Base-by-base conservation (phyloP, 1,284 basidiomycete genomes). In the Athelia psychrophila region DNA sequence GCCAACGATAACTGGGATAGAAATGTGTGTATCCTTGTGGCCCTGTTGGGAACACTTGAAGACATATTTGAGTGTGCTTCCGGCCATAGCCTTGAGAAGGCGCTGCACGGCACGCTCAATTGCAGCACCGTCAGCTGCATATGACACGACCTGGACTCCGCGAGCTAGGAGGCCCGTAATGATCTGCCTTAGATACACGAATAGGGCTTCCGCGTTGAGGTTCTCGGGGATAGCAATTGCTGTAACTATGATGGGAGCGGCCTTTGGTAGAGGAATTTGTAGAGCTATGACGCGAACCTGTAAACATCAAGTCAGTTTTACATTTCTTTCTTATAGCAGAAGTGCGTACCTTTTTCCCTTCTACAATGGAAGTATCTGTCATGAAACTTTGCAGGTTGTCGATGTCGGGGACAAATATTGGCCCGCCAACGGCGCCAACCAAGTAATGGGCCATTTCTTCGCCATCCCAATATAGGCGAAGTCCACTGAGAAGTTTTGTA, bases 71-170 rank as follows among this genome's bases (percentile, higher is more conserved):
- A 50, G 44, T 3, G 35, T 47, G 3, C 46, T 44, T 20, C 48
- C 47, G 3, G 56, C 60, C 10, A 38, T 23, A 2, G 48, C 36
- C 2, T 40, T 13, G 18, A 67, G 49, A 13, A 38, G 47, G 1
- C 53, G 35, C 46, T 66, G 60, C 12, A 64, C 44, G 0, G 49
- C 44, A 25, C 63, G 63, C 51, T 72, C 70, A 13, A 54, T 57
- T 27, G 58, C 56, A 0, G 64, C 64, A 2, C 70, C 66, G 60
- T 70, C 65, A 33, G 51, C 60, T 16, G 64, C 55, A 47, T 65
- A 66, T 6, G 65, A 65, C 2, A 62, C 40, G 9, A 68, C 54
- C 0, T 55, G 19, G 44, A 70, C 56, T 0, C 55, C 52, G 3
- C 47, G 36, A 2, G 52, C 40, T 0, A 61, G 16, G 2, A 69